Conservation (phyloP, 345 rosid genomes). For the Eucalyptus pauciflora region DNA sequence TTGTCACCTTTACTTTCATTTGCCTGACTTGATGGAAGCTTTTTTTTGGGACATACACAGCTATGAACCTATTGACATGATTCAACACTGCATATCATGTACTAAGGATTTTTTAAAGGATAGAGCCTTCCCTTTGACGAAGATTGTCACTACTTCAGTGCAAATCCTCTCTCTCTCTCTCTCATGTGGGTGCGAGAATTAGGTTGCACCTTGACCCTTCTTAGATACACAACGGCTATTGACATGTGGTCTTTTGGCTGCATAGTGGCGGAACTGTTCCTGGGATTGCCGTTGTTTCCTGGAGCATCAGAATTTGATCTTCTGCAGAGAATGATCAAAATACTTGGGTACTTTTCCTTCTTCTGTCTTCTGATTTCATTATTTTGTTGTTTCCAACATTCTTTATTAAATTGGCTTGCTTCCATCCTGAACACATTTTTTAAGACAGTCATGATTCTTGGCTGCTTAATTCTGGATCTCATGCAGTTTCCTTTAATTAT, state of each 20-base stretch:
- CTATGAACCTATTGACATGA: not conserved
- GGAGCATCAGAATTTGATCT: conserved; percentile 99
- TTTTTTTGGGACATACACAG: not conserved
- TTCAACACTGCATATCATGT: not conserved
- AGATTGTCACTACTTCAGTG: not conserved
- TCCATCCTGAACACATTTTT: not conserved
- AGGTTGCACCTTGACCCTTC: conserved; percentile 25
- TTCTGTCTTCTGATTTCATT: not conserved
- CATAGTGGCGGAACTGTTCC: conserved; percentile 97
- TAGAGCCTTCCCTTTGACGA: not conserved
- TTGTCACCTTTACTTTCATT: not conserved
- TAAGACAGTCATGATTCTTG: not conserved
- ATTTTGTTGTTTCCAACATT: not conserved
- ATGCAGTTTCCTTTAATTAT: not conserved
- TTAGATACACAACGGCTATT: conserved; percentile 89
- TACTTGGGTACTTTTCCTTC: conserved; percentile 65
- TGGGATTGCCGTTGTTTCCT: conserved; percentile 95
- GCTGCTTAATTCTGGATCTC: not conserved
- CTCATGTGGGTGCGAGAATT: not conserved
- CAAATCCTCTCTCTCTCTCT: not conserved
- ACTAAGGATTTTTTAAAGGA: not conserved
- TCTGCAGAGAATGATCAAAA: conserved; percentile 79
- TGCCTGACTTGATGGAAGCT: not conserved
- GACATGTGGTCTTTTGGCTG: conserved; percentile 99
- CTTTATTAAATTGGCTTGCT: not conserved